phyloP scores from a whole-genome alignment of 75 land plant genomes.

The Pinus albicaulis region DNA sequence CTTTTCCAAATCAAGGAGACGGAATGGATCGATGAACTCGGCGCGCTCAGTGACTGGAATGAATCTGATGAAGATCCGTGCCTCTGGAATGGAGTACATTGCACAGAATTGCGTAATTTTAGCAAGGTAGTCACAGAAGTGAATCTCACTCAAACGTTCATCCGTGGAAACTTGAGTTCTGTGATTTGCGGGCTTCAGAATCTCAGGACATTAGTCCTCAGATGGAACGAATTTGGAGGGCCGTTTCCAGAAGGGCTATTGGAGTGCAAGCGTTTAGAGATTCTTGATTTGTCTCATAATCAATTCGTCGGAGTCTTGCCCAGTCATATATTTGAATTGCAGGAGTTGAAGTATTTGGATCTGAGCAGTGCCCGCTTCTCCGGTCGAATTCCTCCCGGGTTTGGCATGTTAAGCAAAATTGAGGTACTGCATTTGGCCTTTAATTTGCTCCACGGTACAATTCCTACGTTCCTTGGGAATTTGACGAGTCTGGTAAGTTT shows the following conservation, averaged over 20 bases:
- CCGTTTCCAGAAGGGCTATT: constrained; percentile 14
- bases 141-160: not conserved
- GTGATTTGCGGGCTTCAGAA: constrained; percentile 9
- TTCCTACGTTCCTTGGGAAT: constrained; percentile 25
- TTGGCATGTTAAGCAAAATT: constrained; percentile 22
- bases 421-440: constrained; percentile 17
- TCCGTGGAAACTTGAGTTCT: constrained; percentile 1
- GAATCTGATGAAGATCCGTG: not conserved
- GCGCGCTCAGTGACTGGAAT: not conserved
- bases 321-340: not conserved
- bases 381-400: constrained; percentile 23
- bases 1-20: not conserved
- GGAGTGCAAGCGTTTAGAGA: constrained; percentile 20
- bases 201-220: not conserved
- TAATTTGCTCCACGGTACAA: constrained; percentile 22
- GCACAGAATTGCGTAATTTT: not conserved
- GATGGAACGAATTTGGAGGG: constrained; percentile 11
- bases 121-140: not conserved
- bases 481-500: constrained; percentile 16
- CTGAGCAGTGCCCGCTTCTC: constrained; percentile 12
- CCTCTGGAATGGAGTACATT: not conserved
- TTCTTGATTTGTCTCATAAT: constrained; percentile 16
- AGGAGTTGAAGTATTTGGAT: constrained; percentile 10
- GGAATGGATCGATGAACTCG: not conserved
- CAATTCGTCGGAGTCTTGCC: constrained; percentile 11